Percentiles rank a stretch among this genome's conserved stretches.
Evolutionary conservation across 441 rosid genomes (phyloP).

Genomic region (Geranium incanum): DNA sequence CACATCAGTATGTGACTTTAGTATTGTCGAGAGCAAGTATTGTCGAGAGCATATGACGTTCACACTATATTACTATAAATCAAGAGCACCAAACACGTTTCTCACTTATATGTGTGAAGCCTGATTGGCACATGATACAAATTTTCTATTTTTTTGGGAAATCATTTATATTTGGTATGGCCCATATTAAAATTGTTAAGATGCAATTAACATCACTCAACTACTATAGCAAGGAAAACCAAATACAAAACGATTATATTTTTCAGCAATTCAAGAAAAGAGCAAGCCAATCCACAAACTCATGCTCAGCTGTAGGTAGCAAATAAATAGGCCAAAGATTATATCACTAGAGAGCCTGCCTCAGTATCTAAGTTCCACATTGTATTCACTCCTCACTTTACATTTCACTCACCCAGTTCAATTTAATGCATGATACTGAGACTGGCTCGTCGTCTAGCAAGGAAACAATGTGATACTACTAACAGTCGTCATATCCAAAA

Average conservation of each 20-base stretch:
- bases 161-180: no score
- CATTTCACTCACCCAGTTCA: not conserved
- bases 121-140: no score
- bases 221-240: not conserved
- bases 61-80: no score
- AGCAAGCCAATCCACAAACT: not conserved
- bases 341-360: not conserved
- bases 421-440: no score
- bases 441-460: not conserved
- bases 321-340: not conserved
- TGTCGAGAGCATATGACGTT: no score
- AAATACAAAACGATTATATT: not conserved
- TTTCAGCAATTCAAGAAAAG: not conserved
- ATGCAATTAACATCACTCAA: not conserved
- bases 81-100: no score
- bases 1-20: no score
- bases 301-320: not conserved
- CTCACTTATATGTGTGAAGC: no score
- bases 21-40: no score
- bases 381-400: not conserved
- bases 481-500: conserved; percentile 23
- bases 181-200: no score
- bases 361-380: not conserved
- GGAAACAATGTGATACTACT: not conserved
- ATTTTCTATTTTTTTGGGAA: no score